Evolutionary conservation across 352 stramenopile species (phyloP).

Genomic region (Globisporangium ultimum): DNA sequence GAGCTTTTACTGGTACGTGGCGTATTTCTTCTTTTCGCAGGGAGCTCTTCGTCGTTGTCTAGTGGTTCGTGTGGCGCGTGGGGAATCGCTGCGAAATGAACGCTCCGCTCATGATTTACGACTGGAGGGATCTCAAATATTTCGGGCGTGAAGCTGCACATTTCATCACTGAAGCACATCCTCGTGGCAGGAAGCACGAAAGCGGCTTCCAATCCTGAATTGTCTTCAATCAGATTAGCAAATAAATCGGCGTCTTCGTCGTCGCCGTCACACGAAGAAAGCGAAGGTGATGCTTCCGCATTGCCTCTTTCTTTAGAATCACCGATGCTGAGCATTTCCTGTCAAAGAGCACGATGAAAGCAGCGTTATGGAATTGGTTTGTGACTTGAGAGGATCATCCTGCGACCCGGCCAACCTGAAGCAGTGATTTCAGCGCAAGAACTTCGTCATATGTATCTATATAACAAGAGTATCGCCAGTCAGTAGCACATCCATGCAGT

Average conservation of each 20-base stretch:
- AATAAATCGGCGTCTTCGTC: neutral
- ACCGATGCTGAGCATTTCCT: neutral
- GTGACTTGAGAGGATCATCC: no score
- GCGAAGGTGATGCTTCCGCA: neutral
- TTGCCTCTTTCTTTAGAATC: neutral
- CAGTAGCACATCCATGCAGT: neutral
- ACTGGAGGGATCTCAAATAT: neutral
- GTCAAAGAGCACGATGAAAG: no score
- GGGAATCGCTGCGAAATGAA: neutral
- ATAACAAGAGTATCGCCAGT: neutral
- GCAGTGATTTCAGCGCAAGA: conserved; percentile 45
- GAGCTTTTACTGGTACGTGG: conserved; percentile 27
- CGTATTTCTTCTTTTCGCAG: neutral
- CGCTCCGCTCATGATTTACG: neutral
- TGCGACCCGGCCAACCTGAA: conserved; percentile 19
- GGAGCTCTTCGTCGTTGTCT: neutral
- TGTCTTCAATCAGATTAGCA: neutral
- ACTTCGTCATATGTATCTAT: conserved; percentile 58
- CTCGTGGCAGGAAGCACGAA: neutral
- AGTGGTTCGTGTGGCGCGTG: neutral
- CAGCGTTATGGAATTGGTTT: no score
- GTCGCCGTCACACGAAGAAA: neutral
- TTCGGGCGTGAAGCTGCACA: conserved; percentile 10
- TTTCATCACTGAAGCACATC: conserved; percentile 19
- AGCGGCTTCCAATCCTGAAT: neutral